Percentiles rank a stretch among this genome's conserved stretches.
Conservation (phyloP, 139 green algal genomes). For the Chlamydomonas sp. region DNA sequence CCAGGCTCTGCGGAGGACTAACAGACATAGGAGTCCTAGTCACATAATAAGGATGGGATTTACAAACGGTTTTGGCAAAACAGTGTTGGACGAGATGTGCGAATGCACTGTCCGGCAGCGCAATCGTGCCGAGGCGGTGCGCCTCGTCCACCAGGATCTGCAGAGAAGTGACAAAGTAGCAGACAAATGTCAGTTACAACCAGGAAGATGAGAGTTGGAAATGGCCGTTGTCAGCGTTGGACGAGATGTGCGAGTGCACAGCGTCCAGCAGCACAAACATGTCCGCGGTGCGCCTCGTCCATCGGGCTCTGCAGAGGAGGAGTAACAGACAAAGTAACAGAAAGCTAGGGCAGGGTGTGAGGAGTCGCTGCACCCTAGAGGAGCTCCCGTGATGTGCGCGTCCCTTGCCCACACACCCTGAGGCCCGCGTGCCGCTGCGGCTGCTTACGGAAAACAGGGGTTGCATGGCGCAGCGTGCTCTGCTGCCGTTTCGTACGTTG, state of each 20-base stretch:
- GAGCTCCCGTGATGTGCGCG: too few species aligned
- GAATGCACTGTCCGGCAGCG: conserved; percentile 92
- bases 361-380: too few species aligned
- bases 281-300: conserved; percentile 81
- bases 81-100: conserved; percentile 8
- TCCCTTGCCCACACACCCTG: too few species aligned
- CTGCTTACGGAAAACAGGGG: too few species aligned
- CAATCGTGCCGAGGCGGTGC: conserved; percentile 75
- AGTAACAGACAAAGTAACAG: too few species aligned
- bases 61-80: not conserved
- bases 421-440: not conserved
- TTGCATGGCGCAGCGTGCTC: not conserved
- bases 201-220: too few species aligned
- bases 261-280: conserved; percentile 87
- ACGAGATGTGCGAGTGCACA: conserved; percentile 84
- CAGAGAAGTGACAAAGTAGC: too few species aligned
- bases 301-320: conserved; percentile 63
- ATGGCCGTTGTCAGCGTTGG: conserved; percentile 80
- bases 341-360: not conserved
- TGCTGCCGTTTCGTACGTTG: too few species aligned
- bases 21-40: too few species aligned
- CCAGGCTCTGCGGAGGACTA: conserved; percentile 42
- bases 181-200: too few species aligned
- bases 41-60: not conserved
- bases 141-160: conserved; percentile 58